Evolutionary conservation across 768 basidiomycete genomes (phyloP).

Genomic region (Lentinus brumalis): DNA sequence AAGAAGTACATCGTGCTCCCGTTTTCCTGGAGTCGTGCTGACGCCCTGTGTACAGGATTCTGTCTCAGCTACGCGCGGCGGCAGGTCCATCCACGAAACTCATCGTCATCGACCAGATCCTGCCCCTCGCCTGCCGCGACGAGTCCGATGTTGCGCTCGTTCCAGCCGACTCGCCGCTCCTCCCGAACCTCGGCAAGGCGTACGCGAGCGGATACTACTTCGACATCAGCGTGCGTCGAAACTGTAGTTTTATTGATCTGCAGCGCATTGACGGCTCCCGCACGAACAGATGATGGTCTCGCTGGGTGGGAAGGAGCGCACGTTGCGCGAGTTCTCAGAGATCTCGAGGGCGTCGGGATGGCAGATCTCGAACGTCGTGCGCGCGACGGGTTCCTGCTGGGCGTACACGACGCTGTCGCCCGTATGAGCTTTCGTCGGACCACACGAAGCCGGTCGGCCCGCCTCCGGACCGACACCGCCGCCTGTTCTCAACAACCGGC

Average conservation of each 20-base stretch:
- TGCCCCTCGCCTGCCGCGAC: slow-evolving; percentile 12
- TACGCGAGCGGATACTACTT: slow-evolving; percentile 9
- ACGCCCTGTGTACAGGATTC: slow-evolving; percentile 1
- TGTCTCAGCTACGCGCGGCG: slow-evolving; percentile 8
- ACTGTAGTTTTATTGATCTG: background rate
- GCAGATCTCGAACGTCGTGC: slow-evolving; percentile 60
- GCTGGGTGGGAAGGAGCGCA: slow-evolving; percentile 70
- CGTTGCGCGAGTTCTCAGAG: slow-evolving; percentile 58
- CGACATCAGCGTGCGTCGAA: slow-evolving; percentile 8
- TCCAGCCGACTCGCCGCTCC: slow-evolving; percentile 11
- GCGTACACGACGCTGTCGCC: slow-evolving; percentile 60
- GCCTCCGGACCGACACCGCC: background rate
- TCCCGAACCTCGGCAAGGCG: slow-evolving; percentile 13
- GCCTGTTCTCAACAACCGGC: no score
- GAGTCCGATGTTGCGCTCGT: slow-evolving; percentile 9
- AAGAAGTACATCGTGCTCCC: background rate
- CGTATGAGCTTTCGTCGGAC: background rate
- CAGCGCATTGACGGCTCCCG: background rate
- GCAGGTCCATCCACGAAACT: slow-evolving; percentile 14
- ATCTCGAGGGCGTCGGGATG: slow-evolving; percentile 64
- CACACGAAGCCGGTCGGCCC: no score
- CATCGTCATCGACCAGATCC: slow-evolving; percentile 6
- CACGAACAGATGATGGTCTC: slow-evolving; percentile 59
- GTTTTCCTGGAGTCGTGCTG: no score
- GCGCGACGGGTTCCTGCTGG: slow-evolving; percentile 64